Evolutionary conservation across 1,139 yeast genomes (phyloP).

Genomic region (Suzukiozyma palmioleophila): DNA sequence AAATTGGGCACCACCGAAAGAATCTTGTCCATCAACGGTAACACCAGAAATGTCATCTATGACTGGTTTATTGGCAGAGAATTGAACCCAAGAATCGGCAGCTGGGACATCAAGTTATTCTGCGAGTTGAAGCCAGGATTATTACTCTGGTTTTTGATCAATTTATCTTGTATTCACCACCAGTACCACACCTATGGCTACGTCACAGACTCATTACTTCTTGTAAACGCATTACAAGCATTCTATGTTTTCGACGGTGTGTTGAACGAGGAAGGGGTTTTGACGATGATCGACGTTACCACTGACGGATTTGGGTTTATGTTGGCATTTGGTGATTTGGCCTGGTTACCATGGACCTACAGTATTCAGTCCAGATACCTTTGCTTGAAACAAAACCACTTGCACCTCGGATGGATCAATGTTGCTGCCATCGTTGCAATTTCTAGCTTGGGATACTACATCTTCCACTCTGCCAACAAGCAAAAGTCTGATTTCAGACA

Average conservation of each 20-base stretch:
- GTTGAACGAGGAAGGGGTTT: slow-evolving; percentile 79
- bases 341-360: slow-evolving; percentile 93
- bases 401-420: slow-evolving; percentile 46
- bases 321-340: slow-evolving; percentile 91
- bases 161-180: slow-evolving; percentile 75
- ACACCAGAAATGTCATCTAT: slow-evolving; percentile 67
- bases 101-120: slow-evolving; percentile 82
- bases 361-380: slow-evolving; percentile 81
- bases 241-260: slow-evolving; percentile 91
- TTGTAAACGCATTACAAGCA: slow-evolving; percentile 68
- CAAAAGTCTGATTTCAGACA: slow-evolving; percentile 82
- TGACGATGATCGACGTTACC: slow-evolving; percentile 93
- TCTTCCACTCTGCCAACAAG: slow-evolving; percentile 78
- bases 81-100: slow-evolving; percentile 83
- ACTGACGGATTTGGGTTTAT: slow-evolving; percentile 97
- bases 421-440: slow-evolving; percentile 39
- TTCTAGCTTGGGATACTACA: slow-evolving; percentile 61
- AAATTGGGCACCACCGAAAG: slow-evolving; percentile 58
- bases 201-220: slow-evolving; percentile 66
- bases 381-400: slow-evolving; percentile 51
- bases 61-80: slow-evolving; percentile 99
- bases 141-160: slow-evolving; percentile 77
- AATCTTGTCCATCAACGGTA: slow-evolving; percentile 82
- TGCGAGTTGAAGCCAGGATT: slow-evolving; percentile 96
- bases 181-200: slow-evolving; percentile 63